A percentile compares a stretch with the other conserved stretches of the same genome.
phyloP scores from a whole-genome alignment of 306 rosid genomes.

The Gleditsia sinensis region DNA sequence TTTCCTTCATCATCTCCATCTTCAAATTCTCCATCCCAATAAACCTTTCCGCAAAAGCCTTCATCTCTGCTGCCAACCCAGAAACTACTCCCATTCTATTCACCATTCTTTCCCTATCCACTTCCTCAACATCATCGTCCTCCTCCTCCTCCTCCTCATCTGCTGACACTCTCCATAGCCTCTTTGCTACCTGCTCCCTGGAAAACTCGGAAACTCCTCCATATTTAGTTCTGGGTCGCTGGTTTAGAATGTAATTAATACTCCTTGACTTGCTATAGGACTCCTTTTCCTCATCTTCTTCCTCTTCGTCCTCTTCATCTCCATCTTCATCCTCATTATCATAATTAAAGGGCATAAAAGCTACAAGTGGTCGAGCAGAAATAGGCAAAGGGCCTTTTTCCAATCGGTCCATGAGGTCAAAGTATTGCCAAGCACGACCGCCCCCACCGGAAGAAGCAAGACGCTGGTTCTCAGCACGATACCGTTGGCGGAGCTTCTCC shows the following conservation, averaged over 20 bases:
- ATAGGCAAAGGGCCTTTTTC: slow-evolving; percentile 88
- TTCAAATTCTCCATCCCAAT: slow-evolving; percentile 76
- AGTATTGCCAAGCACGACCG: slow-evolving; percentile 63
- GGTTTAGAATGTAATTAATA: slow-evolving; percentile 45
- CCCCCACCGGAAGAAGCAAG: not conserved
- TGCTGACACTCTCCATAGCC: slow-evolving; percentile 20
- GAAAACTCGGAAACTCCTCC: slow-evolving; percentile 29
- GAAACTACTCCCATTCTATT: slow-evolving; percentile 35
- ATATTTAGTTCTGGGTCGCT: slow-evolving; percentile 32
- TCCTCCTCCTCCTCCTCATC: not conserved
- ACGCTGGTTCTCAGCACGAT: slow-evolving; percentile 81
- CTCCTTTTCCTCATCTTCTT: slow-evolving; percentile 20
- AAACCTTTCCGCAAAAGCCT: slow-evolving; percentile 55
- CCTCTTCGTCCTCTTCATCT: not conserved
- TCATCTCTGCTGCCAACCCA: slow-evolving; percentile 65
- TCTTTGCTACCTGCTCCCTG: slow-evolving; percentile 19
- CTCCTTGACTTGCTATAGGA: slow-evolving; percentile 46
- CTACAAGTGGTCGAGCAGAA: slow-evolving; percentile 51
- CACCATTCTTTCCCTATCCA: slow-evolving; percentile 1
- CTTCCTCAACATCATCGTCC: slow-evolving; percentile 26
- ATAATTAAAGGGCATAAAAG: not conserved
- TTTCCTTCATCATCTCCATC: slow-evolving; percentile 82
- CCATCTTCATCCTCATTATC: not conserved
- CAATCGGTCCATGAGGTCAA: slow-evolving; percentile 67
- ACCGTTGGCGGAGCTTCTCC: slow-evolving; percentile 89